Base-by-base conservation (phyloP, 2,329 filamentous ascomycete species). In the Neofusicoccum ribis region DNA sequence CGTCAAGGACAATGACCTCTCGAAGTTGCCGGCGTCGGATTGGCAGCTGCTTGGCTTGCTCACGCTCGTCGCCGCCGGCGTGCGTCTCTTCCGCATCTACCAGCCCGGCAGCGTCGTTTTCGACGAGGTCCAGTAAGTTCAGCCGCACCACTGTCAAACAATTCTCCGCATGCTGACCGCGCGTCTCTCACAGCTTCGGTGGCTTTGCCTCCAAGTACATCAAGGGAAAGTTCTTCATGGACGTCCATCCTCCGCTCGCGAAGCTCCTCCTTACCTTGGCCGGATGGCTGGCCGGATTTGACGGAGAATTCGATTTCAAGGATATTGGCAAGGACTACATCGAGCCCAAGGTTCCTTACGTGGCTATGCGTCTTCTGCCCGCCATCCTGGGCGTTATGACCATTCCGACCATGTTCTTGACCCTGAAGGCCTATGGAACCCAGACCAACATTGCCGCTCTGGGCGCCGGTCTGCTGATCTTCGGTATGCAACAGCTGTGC, bases 161-260 rank as follows among this genome's bases (percentile, higher is more conserved):
- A n/a, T 39, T 54, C 17, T n/a, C 39, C 12, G 8, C 15, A 23
- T 37, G 56, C 51, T 59, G 56, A 51, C 63, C 9, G 44, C 60
- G 44, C 20, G n/a, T n/a, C 34, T 50, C 37, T 61, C 27, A 15
- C 74, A 97, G 93, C 81, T 99, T 99, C 78, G 95, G 95, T 78
- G 95, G 95, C 56, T 99, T 99, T 77, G 95, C 95, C 69, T 92
- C 91, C 72, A 99, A 99, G 80, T 99, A 99, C 80, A 98, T 99
- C 85, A 98, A 99, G 84, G 95, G 95, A 74, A 90, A 86, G 77
- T 99, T 99, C 86, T 99, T 99, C 80, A 99, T 99, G 95, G 95
- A 99, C 77, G 95, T 99, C n/a, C 95, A 99, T 77, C 95, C 95
- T 37, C 95, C 95, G 51, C 85, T 99, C 67, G 95, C 95, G 70